phyloP scores from a whole-genome alignment of 371 early-diverging fungal species.

The Circinella minor region DNA sequence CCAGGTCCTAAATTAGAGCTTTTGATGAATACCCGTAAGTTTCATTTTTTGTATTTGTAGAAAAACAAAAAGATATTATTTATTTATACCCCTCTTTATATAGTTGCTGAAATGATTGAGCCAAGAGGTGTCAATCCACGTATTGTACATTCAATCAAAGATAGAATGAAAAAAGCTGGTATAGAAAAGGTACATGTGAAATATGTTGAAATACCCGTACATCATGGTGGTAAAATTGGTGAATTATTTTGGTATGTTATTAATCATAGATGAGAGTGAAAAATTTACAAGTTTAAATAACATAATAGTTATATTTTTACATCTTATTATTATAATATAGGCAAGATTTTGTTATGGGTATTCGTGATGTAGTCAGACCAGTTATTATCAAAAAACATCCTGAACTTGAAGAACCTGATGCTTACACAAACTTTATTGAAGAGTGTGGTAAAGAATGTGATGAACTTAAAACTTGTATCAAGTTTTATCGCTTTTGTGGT shows the following conservation, averaged over 20 bases:
- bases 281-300: too few species aligned
- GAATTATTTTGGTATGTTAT: constrained; percentile 10
- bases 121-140: constrained; percentile 8
- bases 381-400: constrained; percentile 8
- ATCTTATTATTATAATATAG: not conserved
- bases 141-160: constrained; percentile 6
- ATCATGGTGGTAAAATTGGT: constrained; percentile 20
- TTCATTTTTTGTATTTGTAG: not conserved
- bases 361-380: not conserved
- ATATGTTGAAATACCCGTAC: constrained; percentile 22
- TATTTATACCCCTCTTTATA: not conserved
- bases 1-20: constrained; percentile 11
- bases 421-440: constrained; percentile 1
- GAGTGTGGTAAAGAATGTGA: constrained; percentile 10
- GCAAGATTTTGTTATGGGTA: constrained; percentile 5
- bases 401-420: constrained; percentile 5
- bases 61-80: not conserved
- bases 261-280: too few species aligned
- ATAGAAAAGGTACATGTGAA: not conserved
- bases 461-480: not conserved
- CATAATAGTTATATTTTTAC: too few species aligned
- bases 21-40: constrained; percentile 8
- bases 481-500: constrained; percentile 2
- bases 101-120: not conserved
- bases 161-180: constrained; percentile 1